Conservation (phyloP, 345 rosid species). For the Orychophragmus violaceus region DNA sequence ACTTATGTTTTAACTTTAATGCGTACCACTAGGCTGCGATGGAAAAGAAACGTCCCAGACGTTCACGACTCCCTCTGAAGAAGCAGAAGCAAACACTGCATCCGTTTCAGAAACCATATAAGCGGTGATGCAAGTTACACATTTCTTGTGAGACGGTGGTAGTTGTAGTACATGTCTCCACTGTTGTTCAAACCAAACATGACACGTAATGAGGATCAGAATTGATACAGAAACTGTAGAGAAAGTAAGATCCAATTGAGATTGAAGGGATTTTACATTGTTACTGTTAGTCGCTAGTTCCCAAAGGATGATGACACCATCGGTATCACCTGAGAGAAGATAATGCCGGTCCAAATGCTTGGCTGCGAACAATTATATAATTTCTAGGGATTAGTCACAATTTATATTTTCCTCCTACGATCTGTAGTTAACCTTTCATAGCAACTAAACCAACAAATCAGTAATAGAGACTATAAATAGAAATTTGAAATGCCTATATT, state of each 20-base stretch:
- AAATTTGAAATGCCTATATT: not conserved
- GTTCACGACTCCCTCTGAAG: constrained; percentile 72
- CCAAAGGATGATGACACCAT: constrained; percentile 71
- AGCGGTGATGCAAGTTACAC: constrained; percentile 75
- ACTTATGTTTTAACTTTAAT: not conserved
- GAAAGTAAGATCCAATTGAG: not conserved
- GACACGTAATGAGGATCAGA: not conserved
- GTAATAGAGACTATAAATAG: not conserved
- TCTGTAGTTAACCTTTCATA: not conserved
- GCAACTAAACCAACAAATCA: constrained; percentile 1
- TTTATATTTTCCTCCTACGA: not conserved
- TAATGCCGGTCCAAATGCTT: constrained; percentile 51
- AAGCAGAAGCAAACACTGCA: constrained; percentile 70
- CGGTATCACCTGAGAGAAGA: constrained; percentile 84
- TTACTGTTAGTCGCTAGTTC: constrained; percentile 46
- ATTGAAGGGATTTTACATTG: constrained; percentile 37
- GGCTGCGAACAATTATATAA: constrained; percentile 35
- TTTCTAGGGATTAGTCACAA: not conserved
- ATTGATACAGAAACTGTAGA: not conserved
- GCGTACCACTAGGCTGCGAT: constrained; percentile 43
- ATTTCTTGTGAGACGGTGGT: constrained; percentile 78
- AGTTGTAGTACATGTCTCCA: constrained; percentile 68
- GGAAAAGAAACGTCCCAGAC: constrained; percentile 67
- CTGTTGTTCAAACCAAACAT: constrained; percentile 33
- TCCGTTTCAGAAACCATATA: constrained; percentile 54